phyloP scores from a whole-genome alignment of 257 asterid species.

The Solanum chaucha region DNA sequence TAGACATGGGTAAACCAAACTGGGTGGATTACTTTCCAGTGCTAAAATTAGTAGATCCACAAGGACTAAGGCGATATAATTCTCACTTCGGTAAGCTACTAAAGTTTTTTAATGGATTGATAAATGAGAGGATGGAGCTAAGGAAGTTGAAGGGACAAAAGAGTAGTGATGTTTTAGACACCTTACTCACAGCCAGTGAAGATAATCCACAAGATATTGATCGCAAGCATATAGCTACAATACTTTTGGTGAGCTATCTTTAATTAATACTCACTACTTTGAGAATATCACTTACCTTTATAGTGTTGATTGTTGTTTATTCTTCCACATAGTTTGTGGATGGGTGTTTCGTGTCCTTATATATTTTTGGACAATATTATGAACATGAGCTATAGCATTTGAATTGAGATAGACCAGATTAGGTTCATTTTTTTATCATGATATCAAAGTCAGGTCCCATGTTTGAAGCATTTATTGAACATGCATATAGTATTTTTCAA shows the following conservation, averaged over 20 bases:
- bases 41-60: conserved; percentile 30
- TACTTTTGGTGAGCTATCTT: background rate
- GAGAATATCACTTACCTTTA: background rate
- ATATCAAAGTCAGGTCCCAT: too few species aligned
- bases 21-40: conserved; percentile 42
- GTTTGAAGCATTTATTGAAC: background rate
- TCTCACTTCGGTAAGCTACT: background rate
- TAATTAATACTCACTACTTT: background rate
- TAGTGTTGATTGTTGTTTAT: background rate
- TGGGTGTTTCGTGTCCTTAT: too few species aligned
- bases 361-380: too few species aligned
- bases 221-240: background rate
- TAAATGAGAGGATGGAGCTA: background rate
- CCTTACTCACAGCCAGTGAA: background rate
- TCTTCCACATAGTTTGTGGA: too few species aligned
- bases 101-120: background rate
- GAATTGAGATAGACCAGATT: too few species aligned
- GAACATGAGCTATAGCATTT: too few species aligned
- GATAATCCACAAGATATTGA: background rate
- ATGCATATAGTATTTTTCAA: too few species aligned
- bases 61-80: conserved; percentile 6
- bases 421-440: too few species aligned
- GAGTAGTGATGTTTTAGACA: background rate
- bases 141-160: background rate
- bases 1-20: conserved; percentile 22